Conservation (phyloP, 148 eudicot species). For the Silene uniflora region DNA sequence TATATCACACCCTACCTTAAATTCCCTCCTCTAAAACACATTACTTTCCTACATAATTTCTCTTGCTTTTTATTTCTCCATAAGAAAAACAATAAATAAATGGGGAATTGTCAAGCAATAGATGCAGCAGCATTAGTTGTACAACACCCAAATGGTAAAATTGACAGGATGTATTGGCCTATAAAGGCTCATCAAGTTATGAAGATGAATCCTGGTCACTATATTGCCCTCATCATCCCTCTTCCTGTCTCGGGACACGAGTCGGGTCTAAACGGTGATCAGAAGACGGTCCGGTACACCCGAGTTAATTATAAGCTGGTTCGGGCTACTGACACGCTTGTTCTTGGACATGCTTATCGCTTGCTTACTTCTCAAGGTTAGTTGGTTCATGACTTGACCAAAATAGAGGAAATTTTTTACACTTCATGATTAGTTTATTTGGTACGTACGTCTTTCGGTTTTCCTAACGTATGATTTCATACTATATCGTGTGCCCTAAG, state of each 20-base stretch:
- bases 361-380: constrained; percentile 83
- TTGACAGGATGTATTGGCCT: constrained; percentile 72
- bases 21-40: no score
- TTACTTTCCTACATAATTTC: background rate
- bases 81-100: constrained; percentile 16
- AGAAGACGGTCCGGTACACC: constrained; percentile 48
- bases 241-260: constrained; percentile 23
- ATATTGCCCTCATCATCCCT: constrained; percentile 88
- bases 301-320: constrained; percentile 95
- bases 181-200: constrained; percentile 61
- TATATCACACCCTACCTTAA: no score
- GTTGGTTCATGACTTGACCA: background rate
- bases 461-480: no score
- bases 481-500: no score
- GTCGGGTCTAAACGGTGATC: constrained; percentile 2
- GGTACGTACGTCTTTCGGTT: no score
- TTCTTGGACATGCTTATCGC: constrained; percentile 81
- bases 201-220: constrained; percentile 80
- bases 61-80: background rate
- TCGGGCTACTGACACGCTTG: constrained; percentile 63
- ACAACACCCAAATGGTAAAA: constrained; percentile 76
- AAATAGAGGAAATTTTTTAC: no score
- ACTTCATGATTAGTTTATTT: no score
- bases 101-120: constrained; percentile 95
- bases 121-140: constrained; percentile 89